Evolutionary conservation across 805 yeast genomes (phyloP).

Genomic region (Pichia pseudocactophila): DNA sequence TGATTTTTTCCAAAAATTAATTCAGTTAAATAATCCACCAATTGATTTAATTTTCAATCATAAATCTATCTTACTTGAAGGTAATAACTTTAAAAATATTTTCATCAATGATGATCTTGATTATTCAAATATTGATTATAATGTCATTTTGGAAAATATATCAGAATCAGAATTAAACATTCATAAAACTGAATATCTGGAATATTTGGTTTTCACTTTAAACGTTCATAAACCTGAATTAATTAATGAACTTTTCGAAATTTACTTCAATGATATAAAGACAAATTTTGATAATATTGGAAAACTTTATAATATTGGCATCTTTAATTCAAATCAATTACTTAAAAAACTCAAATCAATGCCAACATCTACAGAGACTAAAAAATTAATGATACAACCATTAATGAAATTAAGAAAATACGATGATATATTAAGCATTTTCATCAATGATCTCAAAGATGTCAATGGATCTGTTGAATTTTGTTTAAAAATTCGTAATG

Average conservation of each 20-base stretch:
- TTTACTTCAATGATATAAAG: slow-evolving; percentile 31
- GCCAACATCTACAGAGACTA: slow-evolving; percentile 14
- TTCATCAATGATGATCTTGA: slow-evolving; percentile 62
- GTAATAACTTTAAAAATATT: slow-evolving; percentile 34
- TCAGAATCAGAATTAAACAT: slow-evolving; percentile 14
- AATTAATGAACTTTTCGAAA: slow-evolving; percentile 36
- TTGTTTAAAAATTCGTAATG: slow-evolving; percentile 40
- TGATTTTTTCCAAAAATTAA: slow-evolving; percentile 46
- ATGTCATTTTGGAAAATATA: slow-evolving; percentile 45
- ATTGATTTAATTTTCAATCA: slow-evolving; percentile 50
- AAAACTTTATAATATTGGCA: slow-evolving; percentile 26
- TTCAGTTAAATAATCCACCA: slow-evolving; percentile 27
- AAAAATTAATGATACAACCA: slow-evolving; percentile 47
- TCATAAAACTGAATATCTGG: slow-evolving; percentile 41
- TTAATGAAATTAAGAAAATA: slow-evolving; percentile 53
- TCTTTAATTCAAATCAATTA: slow-evolving; percentile 33
- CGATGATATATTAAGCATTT: slow-evolving; percentile 51
- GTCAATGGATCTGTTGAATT: slow-evolving; percentile 51
- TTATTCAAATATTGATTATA: slow-evolving; percentile 22
- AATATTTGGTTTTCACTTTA: slow-evolving; percentile 37
- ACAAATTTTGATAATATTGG: slow-evolving; percentile 26
- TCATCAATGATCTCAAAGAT: slow-evolving; percentile 49
- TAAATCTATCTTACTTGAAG: slow-evolving; percentile 41
- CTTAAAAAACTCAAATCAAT: slow-evolving; percentile 14
- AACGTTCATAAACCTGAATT: slow-evolving; percentile 29